Conservation (phyloP, 2,329 filamentous ascomycete genomes). For the Colletotrichum sublineola region DNA sequence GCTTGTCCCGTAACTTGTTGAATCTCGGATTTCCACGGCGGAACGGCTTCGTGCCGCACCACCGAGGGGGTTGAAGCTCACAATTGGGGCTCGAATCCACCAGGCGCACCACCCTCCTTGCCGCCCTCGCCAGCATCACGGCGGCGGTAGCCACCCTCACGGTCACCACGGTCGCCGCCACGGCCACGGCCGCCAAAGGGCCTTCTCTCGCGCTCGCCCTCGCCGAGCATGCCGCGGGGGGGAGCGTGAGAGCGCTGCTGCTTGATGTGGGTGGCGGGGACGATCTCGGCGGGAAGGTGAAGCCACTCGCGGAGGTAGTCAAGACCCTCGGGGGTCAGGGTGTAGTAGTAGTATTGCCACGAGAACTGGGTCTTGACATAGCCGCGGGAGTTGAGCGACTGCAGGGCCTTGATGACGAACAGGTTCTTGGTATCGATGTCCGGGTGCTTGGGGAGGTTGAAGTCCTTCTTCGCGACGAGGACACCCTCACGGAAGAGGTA, state of each 20-base stretch:
- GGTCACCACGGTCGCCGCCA: conserved; percentile 82
- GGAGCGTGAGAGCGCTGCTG: conserved; percentile 98
- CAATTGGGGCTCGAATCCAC: conserved; percentile 94
- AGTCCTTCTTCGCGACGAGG: conserved; percentile 99
- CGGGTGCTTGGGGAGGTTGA: conserved; percentile 96
- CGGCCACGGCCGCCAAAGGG: conserved; percentile 84
- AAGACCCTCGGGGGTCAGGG: conserved; percentile 98
- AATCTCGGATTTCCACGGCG: conserved; percentile 10
- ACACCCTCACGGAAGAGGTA: conserved; percentile 96
- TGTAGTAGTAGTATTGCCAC: conserved; percentile 99
- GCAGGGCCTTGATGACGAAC: conserved; percentile 98
- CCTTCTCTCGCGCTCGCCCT: conserved; percentile 84
- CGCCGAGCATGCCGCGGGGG: conserved; percentile 98
- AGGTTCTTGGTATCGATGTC: conserved; percentile 99
- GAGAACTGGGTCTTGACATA: conserved; percentile 99
- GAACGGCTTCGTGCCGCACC: not conserved
- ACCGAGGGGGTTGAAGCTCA: conserved; percentile 60
- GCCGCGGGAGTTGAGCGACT: conserved; percentile 97
- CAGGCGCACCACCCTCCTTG: conserved; percentile 92
- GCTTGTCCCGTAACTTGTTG: not conserved
- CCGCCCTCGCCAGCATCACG: conserved; percentile 87
- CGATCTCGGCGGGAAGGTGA: conserved; percentile 98
- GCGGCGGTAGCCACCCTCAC: conserved; percentile 92
- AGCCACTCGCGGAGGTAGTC: conserved; percentile 99
- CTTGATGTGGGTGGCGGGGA: conserved; percentile 99